phyloP scores from a whole-genome alignment of 1,139 yeast species.

The Scheffersomyces illinoinensis region DNA sequence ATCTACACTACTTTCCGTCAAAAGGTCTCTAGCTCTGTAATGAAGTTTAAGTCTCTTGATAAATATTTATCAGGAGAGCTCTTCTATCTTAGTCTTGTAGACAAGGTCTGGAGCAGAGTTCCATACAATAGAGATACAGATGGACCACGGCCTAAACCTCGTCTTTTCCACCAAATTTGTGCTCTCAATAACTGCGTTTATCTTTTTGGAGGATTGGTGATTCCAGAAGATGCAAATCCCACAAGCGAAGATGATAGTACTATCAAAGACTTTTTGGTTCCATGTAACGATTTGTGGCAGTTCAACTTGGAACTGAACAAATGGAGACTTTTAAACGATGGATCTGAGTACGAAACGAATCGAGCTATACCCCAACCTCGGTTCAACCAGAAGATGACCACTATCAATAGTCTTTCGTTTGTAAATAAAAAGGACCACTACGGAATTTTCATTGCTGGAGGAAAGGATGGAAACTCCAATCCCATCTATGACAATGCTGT shows the following conservation, averaged over 20 bases:
- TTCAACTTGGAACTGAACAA: conserved; percentile 49
- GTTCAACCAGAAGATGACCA: conserved; percentile 54
- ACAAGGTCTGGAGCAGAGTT: conserved; percentile 56
- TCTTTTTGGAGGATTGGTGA: conserved; percentile 61
- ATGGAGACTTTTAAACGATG: conserved; percentile 56
- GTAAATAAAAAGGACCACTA: conserved; percentile 49
- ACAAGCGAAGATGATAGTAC: neutral
- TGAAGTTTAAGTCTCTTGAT: conserved; percentile 30
- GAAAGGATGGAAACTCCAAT: conserved; percentile 46
- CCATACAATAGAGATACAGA: conserved; percentile 8
- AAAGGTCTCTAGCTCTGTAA: conserved; percentile 24
- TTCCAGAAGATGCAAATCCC: conserved; percentile 16
- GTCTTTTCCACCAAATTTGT: conserved; percentile 61
- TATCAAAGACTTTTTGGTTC: conserved; percentile 29
- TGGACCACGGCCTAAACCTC: conserved; percentile 44
- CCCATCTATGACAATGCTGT: conserved; percentile 46
- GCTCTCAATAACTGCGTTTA: conserved; percentile 51
- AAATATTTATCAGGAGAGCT: conserved; percentile 58
- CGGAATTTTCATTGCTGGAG: conserved; percentile 64
- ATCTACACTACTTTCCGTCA: conserved; percentile 26
- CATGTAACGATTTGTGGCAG: conserved; percentile 68
- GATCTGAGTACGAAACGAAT: conserved; percentile 22
- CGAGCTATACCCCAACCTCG: conserved; percentile 41
- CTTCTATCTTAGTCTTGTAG: conserved; percentile 57
- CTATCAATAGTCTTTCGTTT: conserved; percentile 40